Evolutionary conservation across 1,284 basidiomycete species (phyloP).

Genomic region (Phylloboletellus chloephorus): DNA sequence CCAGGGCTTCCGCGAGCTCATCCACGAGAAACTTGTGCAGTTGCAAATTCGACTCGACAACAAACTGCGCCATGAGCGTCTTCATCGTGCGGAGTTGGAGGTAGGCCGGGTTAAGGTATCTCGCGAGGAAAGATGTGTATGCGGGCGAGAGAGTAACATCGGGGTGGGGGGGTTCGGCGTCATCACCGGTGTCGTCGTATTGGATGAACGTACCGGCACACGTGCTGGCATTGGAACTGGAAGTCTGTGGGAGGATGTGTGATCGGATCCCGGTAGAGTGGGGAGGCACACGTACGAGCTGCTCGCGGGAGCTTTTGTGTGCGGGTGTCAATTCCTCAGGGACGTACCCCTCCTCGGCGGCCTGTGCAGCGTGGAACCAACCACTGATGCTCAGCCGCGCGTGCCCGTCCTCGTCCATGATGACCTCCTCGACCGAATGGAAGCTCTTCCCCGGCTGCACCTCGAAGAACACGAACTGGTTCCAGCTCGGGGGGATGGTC

Average conservation of each 20-base stretch:
- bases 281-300: conserved; percentile 53
- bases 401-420: conserved; percentile 70
- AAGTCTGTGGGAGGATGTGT: conserved; percentile 38
- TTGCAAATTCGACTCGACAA: conserved; percentile 85
- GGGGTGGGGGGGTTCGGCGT: conserved; percentile 43
- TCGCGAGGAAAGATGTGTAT: conserved; percentile 65
- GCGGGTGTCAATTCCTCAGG: conserved; percentile 35
- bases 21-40: conserved; percentile 81
- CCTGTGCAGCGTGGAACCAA: conserved; percentile 93
- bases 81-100: conserved; percentile 79
- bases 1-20: conserved; percentile 63
- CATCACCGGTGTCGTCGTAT: conserved; percentile 41
- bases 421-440: conserved; percentile 96
- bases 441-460: conserved; percentile 89
- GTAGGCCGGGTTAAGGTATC: conserved; percentile 90
- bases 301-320: conserved; percentile 70
- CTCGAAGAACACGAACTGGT: conserved; percentile 95
- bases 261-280: background rate
- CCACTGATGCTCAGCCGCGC: conserved; percentile 87
- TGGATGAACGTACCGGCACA: conserved; percentile 43
- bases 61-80: conserved; percentile 78
- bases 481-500: conserved; percentile 81
- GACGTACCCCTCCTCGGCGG: conserved; percentile 85
- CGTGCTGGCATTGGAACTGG: conserved; percentile 44
- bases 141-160: conserved; percentile 51